Evolutionary conservation across 345 rosid species (phyloP), one percentile per base, ranked within the genome.

Genomic region (Hibiscus trionum): DNA sequence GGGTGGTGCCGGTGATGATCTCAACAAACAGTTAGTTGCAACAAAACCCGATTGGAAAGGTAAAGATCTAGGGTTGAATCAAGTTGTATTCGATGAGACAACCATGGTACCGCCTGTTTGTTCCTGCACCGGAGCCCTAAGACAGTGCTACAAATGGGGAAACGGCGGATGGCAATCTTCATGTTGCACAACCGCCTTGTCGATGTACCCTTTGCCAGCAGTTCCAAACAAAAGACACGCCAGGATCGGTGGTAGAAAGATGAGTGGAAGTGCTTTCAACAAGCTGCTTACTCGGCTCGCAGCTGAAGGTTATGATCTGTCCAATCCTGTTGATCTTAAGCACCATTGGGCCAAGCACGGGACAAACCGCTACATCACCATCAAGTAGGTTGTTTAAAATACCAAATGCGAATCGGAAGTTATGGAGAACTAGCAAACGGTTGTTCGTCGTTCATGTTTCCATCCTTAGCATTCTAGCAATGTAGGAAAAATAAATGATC

Each of bases 81-180:
- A 86, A 80, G 88, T 95, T 42, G 88, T 87, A n/a, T 95, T 87
- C 49, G 98, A 95, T 46, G 99, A 93, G 17, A 66, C 97, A 7
- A 95, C 92, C 21, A 92, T 95, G 97, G 87, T 94, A 33, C 86
- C 99, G 0, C 99, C 98, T 0, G 90, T 86, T 0, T 92, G 99
- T 85, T 92, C 99, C 10, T 95, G 99, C 83, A 95, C 99, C 1
- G 97, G 98, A 53, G 49, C 79, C 16, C 79, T 86, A 7, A 88
- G 98, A 79, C 99, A 95, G 73, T 95, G 98, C 88, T 95, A 95
- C 80, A 95, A 95, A 81, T 95, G 99, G 99, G 99, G 99, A 4
- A 95, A 83, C 49, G 98, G 99, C 31, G 99, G 99, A 9, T 95
- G 99, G 99, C 98, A 95, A 69, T 95, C 99, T 57, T 86, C 99